Percentiles rank a stretch among this genome's conserved stretches.
phyloP scores from a whole-genome alignment of 257 asterid species.

The Petrea volubilis region DNA sequence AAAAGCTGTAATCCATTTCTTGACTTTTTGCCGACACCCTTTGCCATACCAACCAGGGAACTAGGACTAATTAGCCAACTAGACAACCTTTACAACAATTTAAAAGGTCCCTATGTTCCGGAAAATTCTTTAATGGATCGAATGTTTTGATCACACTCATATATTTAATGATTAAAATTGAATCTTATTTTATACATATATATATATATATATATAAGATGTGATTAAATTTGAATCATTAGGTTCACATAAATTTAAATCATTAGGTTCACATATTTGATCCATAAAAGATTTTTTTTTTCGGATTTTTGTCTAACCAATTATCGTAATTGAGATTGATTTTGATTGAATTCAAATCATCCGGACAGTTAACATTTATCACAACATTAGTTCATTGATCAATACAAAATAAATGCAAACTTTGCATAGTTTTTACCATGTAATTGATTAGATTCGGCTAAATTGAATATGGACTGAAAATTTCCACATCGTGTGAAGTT shows the following conservation, averaged over 20 bases:
- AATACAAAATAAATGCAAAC: neutral
- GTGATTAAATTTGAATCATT: too few species aligned
- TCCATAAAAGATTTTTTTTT: too few species aligned
- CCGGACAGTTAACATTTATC: neutral
- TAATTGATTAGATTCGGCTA: neutral
- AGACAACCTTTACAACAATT: neutral
- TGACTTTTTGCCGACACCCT: constrained; percentile 32
- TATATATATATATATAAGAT: too few species aligned
- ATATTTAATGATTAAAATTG: too few species aligned
- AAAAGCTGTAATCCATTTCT: constrained; percentile 39
- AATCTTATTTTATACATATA: too few species aligned
- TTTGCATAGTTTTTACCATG: neutral
- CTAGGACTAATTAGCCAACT: neutral
- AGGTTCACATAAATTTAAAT: too few species aligned
- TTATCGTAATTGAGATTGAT: neutral
- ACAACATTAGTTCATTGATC: neutral
- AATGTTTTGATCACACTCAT: too few species aligned
- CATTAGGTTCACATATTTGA: too few species aligned
- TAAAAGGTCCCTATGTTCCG: neutral
- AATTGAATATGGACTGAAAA: too few species aligned
- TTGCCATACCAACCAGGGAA: constrained; percentile 8
- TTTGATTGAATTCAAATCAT: neutral
- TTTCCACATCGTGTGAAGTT: too few species aligned
- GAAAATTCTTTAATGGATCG: too few species aligned
- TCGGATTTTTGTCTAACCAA: neutral